Percentiles rank a stretch among this genome's conserved stretches.
These are phyloP conservation scores for Chlorella variabilis DNA, from an alignment of 163 green algal species.

Conservation along the genomic window DNA sequence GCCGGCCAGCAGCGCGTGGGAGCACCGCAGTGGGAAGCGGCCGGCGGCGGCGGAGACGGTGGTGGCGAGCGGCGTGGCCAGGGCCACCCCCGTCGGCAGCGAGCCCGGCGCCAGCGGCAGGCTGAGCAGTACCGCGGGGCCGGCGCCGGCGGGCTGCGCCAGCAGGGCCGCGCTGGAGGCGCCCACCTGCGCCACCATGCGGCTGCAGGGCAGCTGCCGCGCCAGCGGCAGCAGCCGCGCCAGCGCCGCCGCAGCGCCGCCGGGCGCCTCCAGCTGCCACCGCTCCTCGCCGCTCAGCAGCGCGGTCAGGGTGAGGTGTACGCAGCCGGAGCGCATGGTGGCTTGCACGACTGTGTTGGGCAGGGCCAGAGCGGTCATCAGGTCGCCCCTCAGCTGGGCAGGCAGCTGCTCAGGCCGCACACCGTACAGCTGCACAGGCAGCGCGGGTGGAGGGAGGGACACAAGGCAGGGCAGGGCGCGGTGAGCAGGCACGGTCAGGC, in stretches of 20 bases:
- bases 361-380: not conserved
- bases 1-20: constrained; percentile 2
- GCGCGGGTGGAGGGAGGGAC: not conserved
- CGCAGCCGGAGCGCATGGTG: constrained; percentile 18
- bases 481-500: not conserved
- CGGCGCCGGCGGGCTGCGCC: not conserved
- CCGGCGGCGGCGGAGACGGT: not conserved
- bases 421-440: constrained; percentile 4
- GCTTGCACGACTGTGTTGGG: not conserved
- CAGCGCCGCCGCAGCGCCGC: constrained; percentile 5
- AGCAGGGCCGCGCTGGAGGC: constrained; percentile 2
- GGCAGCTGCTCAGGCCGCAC: constrained; percentile 26
- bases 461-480: not conserved
- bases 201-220: not conserved
- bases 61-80: not conserved
- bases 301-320: constrained; percentile 18
- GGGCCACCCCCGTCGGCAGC: not conserved
- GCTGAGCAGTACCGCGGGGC: constrained; percentile 10
- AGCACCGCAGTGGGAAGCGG: constrained; percentile 14
- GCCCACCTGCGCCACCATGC: constrained; percentile 18
- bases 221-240: constrained; percentile 10
- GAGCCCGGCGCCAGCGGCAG: not conserved
- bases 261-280: not conserved
- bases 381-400: not conserved
- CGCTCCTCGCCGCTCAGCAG: constrained; percentile 6